Evolutionary conservation across 164 flowering plant species (phyloP), one percentile per base, ranked within the genome.

Genomic region (Berberis vulgaris): DNA sequence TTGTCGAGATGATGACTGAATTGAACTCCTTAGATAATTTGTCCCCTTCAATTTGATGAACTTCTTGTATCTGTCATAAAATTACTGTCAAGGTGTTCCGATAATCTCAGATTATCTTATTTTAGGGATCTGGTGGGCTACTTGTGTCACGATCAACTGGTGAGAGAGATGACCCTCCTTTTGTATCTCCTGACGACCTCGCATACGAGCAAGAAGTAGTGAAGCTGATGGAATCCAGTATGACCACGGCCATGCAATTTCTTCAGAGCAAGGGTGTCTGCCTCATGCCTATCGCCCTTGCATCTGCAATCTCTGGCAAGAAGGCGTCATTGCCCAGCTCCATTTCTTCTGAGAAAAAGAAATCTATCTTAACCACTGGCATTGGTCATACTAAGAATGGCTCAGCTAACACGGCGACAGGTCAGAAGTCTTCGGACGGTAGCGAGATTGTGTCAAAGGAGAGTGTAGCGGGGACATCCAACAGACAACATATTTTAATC

Each of bases 201-300:
- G 73, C 80, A 12, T 73, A 73, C 43, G 80, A 77, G 71, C 73
- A 77, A 57, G 80, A 77, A 73, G 64, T 77, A 2, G 75, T 68
- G 67, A 77, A 77, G 50, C 72, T 77, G 43, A 73, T 77, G 80
- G 80, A 77, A 66, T 71, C 77, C 60, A 67, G 65, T 46, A 69
- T 77, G 49, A 73, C 77, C 38, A 59, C 65, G 1, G 80, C 77
- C 44, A 77, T 77, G 80, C 77, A 77, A 45, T 77, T 62, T 77
- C 75, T 77, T 66, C 80, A 71, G 45, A 71, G 63, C 58, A 77
- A 77, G 66, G 75, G 80, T 45, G 71, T 77, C 43, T 77, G 80
- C 49, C 74, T 77, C 65, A 73, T 77, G 80, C 80, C 80, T n/a
- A 77, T 71, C 60, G 80, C 80, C 26, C 73, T 77, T 12, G 80